Conservation (phyloP, 305 asterid genomes). For the Fraxinus nigra region DNA sequence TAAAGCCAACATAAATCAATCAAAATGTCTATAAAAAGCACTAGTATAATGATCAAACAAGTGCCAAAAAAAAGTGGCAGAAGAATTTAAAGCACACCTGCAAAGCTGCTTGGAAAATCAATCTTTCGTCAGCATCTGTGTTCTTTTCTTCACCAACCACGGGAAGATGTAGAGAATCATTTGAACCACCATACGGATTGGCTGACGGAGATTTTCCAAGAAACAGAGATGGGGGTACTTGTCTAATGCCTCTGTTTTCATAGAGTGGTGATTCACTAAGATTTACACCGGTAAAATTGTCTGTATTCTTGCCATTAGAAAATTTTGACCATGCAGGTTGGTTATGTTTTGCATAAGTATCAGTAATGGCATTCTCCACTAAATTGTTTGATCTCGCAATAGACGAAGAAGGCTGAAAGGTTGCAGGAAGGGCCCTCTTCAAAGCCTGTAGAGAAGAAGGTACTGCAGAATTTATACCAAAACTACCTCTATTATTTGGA, state of each 20-base stretch:
- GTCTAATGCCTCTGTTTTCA: conserved; percentile 52
- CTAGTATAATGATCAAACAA: not conserved
- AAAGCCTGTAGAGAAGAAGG: conserved; percentile 33
- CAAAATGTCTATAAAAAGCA: conserved; percentile 11
- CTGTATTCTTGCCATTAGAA: conserved; percentile 40
- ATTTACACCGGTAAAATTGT: conserved; percentile 26
- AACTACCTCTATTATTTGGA: conserved; percentile 27
- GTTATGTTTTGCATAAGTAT: conserved; percentile 35
- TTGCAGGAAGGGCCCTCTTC: conserved; percentile 52
- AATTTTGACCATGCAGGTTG: conserved; percentile 45
- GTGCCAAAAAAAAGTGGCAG: conserved; percentile 8
- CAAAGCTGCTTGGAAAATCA: conserved; percentile 82
- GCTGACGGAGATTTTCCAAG: conserved; percentile 46
- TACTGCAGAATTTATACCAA: conserved; percentile 29
- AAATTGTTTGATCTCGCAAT: conserved; percentile 28
- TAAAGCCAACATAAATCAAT: not conserved
- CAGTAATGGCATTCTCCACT: conserved; percentile 53
- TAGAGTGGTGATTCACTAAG: conserved; percentile 32
- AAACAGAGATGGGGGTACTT: conserved; percentile 50
- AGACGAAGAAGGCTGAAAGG: conserved; percentile 39
- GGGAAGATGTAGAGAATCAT: conserved; percentile 49
- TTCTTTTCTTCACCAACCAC: conserved; percentile 67
- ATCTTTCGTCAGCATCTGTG: conserved; percentile 79
- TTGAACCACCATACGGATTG: conserved; percentile 36
- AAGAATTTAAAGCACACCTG: conserved; percentile 50